These are phyloP conservation scores for Rhynchosporium graminicola DNA, from an alignment of 2,329 filamentous ascomycete genomes.

Conservation along the genomic window DNA sequence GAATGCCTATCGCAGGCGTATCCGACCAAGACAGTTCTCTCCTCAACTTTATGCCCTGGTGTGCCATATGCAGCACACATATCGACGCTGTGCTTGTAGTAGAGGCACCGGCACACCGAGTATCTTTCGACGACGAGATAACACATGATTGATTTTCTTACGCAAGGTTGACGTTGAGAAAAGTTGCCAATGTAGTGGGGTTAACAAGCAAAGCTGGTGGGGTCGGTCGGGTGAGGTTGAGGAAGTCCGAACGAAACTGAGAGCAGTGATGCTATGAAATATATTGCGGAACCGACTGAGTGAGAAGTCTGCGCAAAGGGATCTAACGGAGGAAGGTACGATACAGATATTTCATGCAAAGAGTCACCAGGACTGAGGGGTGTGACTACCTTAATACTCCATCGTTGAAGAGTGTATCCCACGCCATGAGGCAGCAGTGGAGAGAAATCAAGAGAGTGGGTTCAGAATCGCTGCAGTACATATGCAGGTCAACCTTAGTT, in stretches of 20 bases:
- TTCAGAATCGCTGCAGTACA: slow-evolving; percentile 25
- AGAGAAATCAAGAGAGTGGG: slow-evolving; percentile 19
- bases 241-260: slow-evolving; percentile 28
- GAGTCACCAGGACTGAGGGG: slow-evolving; percentile 38
- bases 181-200: slow-evolving; percentile 22
- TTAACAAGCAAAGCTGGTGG: slow-evolving; percentile 20
- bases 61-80: slow-evolving; percentile 65
- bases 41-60: slow-evolving; percentile 62
- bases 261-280: slow-evolving; percentile 35
- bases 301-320: slow-evolving; percentile 39
- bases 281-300: slow-evolving; percentile 38
- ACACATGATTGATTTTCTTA: slow-evolving; percentile 55
- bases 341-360: slow-evolving; percentile 35
- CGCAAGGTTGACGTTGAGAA: slow-evolving; percentile 18
- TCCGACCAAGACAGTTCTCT: slow-evolving; percentile 70
- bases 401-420: slow-evolving; percentile 23
- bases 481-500: slow-evolving; percentile 37
- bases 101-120: slow-evolving; percentile 69
- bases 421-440: slow-evolving; percentile 37
- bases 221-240: slow-evolving; percentile 15
- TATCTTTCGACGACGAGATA: slow-evolving; percentile 71
- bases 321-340: slow-evolving; percentile 31
- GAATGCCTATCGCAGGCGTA: slow-evolving; percentile 61
- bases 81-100: slow-evolving; percentile 68
- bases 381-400: slow-evolving; percentile 40